phyloP scores from a whole-genome alignment of 805 yeast genomes.

The Wickerhamomyces alni region DNA sequence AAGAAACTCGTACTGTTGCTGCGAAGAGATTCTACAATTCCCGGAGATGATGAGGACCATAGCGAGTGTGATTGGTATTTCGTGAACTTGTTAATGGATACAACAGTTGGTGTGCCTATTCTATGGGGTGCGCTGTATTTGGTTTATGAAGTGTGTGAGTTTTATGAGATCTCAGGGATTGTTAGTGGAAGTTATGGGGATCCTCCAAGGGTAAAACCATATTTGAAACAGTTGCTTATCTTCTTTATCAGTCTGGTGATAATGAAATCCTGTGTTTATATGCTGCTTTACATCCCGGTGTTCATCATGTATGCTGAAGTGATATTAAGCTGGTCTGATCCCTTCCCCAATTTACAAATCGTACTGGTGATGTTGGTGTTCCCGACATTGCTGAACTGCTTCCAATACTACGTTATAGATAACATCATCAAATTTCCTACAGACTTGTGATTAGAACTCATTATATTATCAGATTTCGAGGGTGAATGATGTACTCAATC shows the following conservation, averaged over 20 bases:
- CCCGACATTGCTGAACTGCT: conserved; percentile 66
- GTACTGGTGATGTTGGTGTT: conserved; percentile 81
- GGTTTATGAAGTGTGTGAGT: conserved; percentile 37
- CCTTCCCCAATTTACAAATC: conserved; percentile 76
- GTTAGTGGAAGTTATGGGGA: conserved; percentile 51
- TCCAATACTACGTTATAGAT: conserved; percentile 69
- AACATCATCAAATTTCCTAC: conserved; percentile 59
- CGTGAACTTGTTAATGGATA: conserved; percentile 79
- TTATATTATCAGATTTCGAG: too few relatives aligned
- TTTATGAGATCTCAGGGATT: conserved; percentile 31
- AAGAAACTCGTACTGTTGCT: conserved; percentile 20
- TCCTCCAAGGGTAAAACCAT: conserved; percentile 59
- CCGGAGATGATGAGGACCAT: conserved; percentile 37
- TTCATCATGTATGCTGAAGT: conserved; percentile 68
- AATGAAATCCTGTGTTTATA: conserved; percentile 57
- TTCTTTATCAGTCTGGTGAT: conserved; percentile 56
- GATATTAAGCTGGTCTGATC: conserved; percentile 77
- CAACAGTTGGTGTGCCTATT: conserved; percentile 89
- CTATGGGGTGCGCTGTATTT: conserved; percentile 51
- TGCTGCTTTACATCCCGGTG: conserved; percentile 58
- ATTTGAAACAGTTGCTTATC: conserved; percentile 62
- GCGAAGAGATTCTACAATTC: too few relatives aligned
- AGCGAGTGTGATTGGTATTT: conserved; percentile 96
- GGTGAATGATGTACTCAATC: conserved; percentile 8
- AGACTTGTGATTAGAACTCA: conserved; percentile 1